These are phyloP conservation scores for Stagonosporopsis vannaccii DNA, from an alignment of 2,329 filamentous ascomycete genomes.

Conservation along the genomic window DNA sequence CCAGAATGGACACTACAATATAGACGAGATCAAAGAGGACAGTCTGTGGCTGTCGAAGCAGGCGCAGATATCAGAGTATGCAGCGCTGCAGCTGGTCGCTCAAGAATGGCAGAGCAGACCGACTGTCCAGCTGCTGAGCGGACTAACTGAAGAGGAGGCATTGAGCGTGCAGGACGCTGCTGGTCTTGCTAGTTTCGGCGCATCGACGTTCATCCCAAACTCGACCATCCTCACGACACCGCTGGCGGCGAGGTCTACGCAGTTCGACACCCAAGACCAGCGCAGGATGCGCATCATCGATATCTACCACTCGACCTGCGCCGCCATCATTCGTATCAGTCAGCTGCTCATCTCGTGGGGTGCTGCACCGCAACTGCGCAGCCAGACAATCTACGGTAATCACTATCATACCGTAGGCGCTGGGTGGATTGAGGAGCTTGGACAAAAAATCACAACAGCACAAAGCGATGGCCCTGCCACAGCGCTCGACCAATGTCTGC, in stretches of 20 bases:
- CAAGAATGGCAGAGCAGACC: constrained; percentile 85
- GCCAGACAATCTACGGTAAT: constrained; percentile 35
- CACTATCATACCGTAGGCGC: constrained; percentile 41
- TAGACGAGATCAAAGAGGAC: constrained; percentile 84
- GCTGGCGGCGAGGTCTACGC: constrained; percentile 26
- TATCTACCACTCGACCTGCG: constrained; percentile 75
- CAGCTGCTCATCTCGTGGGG: constrained; percentile 48
- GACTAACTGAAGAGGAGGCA: constrained; percentile 79
- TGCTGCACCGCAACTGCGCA: constrained; percentile 36
- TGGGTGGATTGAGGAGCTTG: constrained; percentile 44
- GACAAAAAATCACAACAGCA: constrained; percentile 35
- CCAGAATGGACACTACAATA: constrained; percentile 70
- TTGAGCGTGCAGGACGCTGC: constrained; percentile 78
- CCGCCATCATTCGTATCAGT: constrained; percentile 55
- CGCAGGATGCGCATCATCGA: constrained; percentile 73
- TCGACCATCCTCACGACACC: constrained; percentile 53
- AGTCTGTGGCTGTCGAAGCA: constrained; percentile 84
- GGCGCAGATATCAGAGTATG: constrained; percentile 78
- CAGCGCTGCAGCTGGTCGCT: constrained; percentile 79
- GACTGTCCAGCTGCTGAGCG: constrained; percentile 72
- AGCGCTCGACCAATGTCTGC: constrained; percentile 53
- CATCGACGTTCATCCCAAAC: constrained; percentile 54
- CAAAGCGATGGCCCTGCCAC: constrained; percentile 52
- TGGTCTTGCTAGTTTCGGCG: constrained; percentile 68
- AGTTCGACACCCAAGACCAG: constrained; percentile 68